phyloP scores from a whole-genome alignment of 225 moss, liverwort and hornwort species.

The Sphagnum contortum region DNA sequence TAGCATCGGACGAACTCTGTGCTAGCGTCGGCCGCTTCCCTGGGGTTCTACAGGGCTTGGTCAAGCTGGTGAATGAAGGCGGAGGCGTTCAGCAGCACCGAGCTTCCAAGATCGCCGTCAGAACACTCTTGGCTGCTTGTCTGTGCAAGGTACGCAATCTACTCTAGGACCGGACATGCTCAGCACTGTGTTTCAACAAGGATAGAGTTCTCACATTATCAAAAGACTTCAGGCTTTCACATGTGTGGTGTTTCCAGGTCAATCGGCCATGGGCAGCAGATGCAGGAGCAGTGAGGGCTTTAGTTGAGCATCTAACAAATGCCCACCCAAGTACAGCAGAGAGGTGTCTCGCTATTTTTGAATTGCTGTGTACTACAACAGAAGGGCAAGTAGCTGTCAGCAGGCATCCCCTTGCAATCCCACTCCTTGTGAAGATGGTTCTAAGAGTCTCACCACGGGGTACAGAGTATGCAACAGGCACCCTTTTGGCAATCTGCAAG shows the following conservation, averaged over 20 bases:
- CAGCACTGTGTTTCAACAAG: no score
- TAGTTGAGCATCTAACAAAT: neutral
- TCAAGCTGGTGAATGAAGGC: neutral
- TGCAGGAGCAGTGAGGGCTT: constrained; percentile 1
- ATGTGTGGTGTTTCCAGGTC: neutral
- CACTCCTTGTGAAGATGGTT: constrained; percentile 2
- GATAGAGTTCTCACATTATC: no score
- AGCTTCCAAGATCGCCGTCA: constrained; percentile 1
- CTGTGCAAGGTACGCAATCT: neutral
- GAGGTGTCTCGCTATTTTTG: neutral
- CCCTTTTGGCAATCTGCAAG: constrained; percentile 1
- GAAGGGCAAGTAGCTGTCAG: constrained; percentile 1
- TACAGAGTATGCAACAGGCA: constrained; percentile 1
- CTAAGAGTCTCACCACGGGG: neutral
- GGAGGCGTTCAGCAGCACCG: neutral
- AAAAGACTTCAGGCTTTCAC: no score
- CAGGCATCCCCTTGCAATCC: constrained; percentile 1
- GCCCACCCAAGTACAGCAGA: constrained; percentile 1
- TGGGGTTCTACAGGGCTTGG: constrained; percentile 1
- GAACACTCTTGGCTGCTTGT: neutral
- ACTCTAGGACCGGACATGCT: no score
- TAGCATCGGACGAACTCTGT: neutral
- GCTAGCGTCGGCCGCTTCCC: neutral
- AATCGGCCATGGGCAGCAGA: neutral
- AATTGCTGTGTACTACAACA: constrained; percentile 1